Evolutionary conservation across 805 yeast species (phyloP).

Genomic region (Suhomyces canberraensis): DNA sequence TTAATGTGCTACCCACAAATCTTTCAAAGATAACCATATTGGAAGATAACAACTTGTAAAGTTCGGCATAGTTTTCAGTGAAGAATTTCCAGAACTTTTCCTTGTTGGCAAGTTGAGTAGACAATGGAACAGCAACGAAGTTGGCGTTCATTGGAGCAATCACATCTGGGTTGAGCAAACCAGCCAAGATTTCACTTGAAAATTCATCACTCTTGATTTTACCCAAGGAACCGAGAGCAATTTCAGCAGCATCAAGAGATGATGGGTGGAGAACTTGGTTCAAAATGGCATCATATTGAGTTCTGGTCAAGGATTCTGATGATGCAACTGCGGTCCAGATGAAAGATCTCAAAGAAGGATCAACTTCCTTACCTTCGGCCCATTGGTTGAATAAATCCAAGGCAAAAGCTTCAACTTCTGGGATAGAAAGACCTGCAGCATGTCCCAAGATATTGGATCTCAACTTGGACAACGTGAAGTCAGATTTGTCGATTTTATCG

Average conservation of each 20-base stretch:
- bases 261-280: conserved; percentile 49
- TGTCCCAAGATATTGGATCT: conserved; percentile 37
- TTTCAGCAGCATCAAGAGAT: conserved; percentile 57
- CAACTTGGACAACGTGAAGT: conserved; percentile 31
- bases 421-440: conserved; percentile 39
- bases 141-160: conserved; percentile 61
- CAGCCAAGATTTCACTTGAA: conserved; percentile 36
- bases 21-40: conserved; percentile 53
- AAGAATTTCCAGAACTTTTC: conserved; percentile 48
- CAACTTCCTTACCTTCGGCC: conserved; percentile 24
- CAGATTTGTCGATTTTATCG: conserved; percentile 14
- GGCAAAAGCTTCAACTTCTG: conserved; percentile 36
- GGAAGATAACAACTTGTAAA: conserved; percentile 43
- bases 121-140: conserved; percentile 45
- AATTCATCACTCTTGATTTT: conserved; percentile 34
- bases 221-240: conserved; percentile 57
- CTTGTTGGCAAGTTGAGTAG: conserved; percentile 44
- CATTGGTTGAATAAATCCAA: conserved; percentile 25
- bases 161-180: conserved; percentile 39
- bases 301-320: conserved; percentile 28
- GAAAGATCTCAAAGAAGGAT: conserved; percentile 44
- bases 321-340: conserved; percentile 43
- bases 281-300: conserved; percentile 37
- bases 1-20: conserved; percentile 37
- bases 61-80: conserved; percentile 43